Base-by-base conservation (phyloP, 176 grass and related monocot genomes). In the Ensete glaucum region DNA sequence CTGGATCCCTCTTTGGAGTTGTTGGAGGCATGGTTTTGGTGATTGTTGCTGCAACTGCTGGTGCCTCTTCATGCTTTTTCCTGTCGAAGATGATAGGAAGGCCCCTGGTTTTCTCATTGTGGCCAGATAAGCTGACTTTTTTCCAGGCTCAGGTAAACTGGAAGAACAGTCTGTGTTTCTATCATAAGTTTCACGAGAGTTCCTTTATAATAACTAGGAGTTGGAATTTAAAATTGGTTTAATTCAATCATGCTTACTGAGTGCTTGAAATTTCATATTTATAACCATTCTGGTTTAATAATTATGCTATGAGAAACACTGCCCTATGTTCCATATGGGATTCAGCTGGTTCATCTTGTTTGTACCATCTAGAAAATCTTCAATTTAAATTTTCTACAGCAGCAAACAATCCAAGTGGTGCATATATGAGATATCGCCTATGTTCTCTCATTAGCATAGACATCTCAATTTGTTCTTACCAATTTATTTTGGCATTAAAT, bases 11-110 rank as follows among this genome's bases (percentile, higher is more conserved):
- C 19, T 76, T 76, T 76, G 74, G 74, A 50, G n/a, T 76, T 12
- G 57, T 52, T 51, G 48, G 59, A 15, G 74, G 74, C 21, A 43
- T 76, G 58, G 26, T 64, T 23, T 52, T 76, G 59, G 74, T 76
- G 0, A 43, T 76, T 52, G 48, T 76, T 76, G 59, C 74, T 16
- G 74, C 74, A 58, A 76, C 74, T 64, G 34, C 74, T 16, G 74
- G 74, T 76, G 74, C 74, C 17, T 76, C 74, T 43, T 76, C 74
- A 48, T 76, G 74, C 48, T 76, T 52, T 76, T 76, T 76, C 48
- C 58, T 76, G 3, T 76, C 74, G 12, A 64, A 64, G 57, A 50
- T 76, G 74, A 76, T 76, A 64, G 74, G 74, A 76, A 76, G 59
- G 9, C 74, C 74, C 13, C 24, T 76, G n/a, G 74, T 76, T 64